Conservation (phyloP, 2,329 filamentous ascomycete species). For the Diaporthe sp. region DNA sequence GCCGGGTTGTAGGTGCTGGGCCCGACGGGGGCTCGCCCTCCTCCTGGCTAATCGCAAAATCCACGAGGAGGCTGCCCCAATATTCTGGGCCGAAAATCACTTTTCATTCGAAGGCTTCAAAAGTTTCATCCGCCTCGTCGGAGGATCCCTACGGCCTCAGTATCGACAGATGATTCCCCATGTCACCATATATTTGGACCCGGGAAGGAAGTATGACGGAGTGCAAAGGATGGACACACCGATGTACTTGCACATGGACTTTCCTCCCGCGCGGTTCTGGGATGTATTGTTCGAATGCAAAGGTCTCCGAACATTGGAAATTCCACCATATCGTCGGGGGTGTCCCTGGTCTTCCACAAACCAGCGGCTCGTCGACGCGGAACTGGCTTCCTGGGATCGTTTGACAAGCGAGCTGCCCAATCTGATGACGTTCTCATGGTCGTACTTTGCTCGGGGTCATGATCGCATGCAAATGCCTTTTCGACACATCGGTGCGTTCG, state of each 20-base stretch:
- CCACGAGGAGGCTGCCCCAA: not conserved
- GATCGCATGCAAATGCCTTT: no score
- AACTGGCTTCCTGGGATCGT: not conserved
- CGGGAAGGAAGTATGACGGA: no score
- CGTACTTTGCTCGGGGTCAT: not conserved
- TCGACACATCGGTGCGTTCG: not conserved
- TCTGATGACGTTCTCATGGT: not conserved
- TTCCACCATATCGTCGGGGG: not conserved
- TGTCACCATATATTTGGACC: not conserved
- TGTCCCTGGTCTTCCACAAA: not conserved
- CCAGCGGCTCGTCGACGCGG: not conserved
- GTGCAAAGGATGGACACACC: no score
- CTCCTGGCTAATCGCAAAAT: conserved; percentile 1
- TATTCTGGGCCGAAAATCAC: conserved; percentile 8
- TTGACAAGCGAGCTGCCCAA: not conserved
- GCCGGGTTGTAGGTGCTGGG: not conserved
- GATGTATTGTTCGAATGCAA: not conserved
- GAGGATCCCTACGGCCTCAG: not conserved
- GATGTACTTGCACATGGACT: no score
- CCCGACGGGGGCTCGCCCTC: not conserved
- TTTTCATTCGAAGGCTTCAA: not conserved
- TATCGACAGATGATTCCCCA: not conserved
- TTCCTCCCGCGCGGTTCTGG: not conserved
- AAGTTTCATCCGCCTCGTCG: not conserved
- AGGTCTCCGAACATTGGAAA: not conserved